Base-by-base conservation (phyloP, 148 eudicot species). In the Rhododendron griersonianum region DNA sequence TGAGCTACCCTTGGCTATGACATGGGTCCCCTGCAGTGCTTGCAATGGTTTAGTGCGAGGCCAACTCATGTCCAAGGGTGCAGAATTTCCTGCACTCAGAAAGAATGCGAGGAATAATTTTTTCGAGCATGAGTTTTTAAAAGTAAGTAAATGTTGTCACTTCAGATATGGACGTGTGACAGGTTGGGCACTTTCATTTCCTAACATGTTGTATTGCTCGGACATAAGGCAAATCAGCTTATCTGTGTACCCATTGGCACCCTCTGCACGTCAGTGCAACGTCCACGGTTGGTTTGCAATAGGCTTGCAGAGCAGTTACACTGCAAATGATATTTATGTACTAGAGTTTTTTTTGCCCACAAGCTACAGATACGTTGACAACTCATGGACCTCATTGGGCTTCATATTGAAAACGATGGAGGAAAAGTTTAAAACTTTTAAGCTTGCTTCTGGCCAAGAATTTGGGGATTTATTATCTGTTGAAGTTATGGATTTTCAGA, bases 171-270 rank as follows among this genome's bases (percentile, higher is more conserved):
- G 89, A 41, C 61, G 84, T 30, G 86, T 85, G 82, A 83, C 81
- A 9, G 87, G 89, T 80, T 82, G 77, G 74, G 73, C 81, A 21
- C 2, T 33, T 73, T 75, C 48, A 2, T 87, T 85, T 11, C 85
- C 23, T 33, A 74, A 67, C 13, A 35, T 83, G 53, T 83, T 47
- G 9, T 91, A 84, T 33, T 88, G 88, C 61, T 28, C 57, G 11
- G 88, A 88, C 50, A 83, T 90, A 18, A 57, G 84, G 3, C 77
- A 85, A 37, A 80, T 87, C 41, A 63, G 86, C 82, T 83, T 63
- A 6, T 41, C 48, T 6, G 84, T 88, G 74, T 88, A 89, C 81
- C 91, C 90, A 0, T 81, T 89, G 35, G 87, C 48, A 18, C 93
- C 89, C 57, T 75, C 75, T 84, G 88, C 89, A 1, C 87, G 82